A percentile compares a stretch with the other conserved stretches of the same genome.
Conservation (phyloP, 352 stramenopile genomes). For the Pythium periplocum region DNA sequence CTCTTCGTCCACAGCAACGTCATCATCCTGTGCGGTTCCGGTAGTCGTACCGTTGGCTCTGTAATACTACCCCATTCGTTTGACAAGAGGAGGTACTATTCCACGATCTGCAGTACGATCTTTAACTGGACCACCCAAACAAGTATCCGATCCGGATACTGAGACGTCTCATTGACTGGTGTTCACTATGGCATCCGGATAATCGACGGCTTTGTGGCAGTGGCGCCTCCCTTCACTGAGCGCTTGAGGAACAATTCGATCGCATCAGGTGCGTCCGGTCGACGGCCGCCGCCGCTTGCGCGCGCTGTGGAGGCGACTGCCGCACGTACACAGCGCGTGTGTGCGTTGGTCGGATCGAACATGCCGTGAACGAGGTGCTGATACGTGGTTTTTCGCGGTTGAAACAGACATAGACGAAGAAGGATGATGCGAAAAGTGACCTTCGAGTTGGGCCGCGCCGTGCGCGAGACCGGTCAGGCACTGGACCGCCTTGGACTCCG, state of each 20-base stretch:
- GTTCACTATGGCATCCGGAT: slow-evolving; percentile 17
- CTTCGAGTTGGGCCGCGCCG: slow-evolving; percentile 87
- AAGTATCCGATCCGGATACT: slow-evolving; percentile 18
- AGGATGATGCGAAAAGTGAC: slow-evolving; percentile 88
- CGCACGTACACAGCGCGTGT: too few relatives aligned
- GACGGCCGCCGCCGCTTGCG: neutral
- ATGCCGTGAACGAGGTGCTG: too few relatives aligned
- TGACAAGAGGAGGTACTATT: slow-evolving; percentile 1
- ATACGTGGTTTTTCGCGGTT: neutral
- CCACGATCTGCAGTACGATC: neutral
- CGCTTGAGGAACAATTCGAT: slow-evolving; percentile 20
- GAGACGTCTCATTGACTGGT: neutral
- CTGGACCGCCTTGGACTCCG: slow-evolving; percentile 92
- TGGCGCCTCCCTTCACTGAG: slow-evolving; percentile 19
- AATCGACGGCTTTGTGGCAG: slow-evolving; percentile 23
- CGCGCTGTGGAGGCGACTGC: neutral
- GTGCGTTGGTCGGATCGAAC: too few relatives aligned
- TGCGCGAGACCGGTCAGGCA: slow-evolving; percentile 95
- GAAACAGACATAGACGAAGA: slow-evolving; percentile 7
- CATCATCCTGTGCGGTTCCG: neutral
- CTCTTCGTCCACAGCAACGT: neutral
- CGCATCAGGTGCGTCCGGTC: slow-evolving; percentile 19
- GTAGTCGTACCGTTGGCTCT: neutral
- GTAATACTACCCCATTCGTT: neutral
- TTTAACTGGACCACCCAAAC: slow-evolving; percentile 25